phyloP scores from a whole-genome alignment of 2,329 filamentous ascomycete genomes.

The Graphilbum sp. region DNA sequence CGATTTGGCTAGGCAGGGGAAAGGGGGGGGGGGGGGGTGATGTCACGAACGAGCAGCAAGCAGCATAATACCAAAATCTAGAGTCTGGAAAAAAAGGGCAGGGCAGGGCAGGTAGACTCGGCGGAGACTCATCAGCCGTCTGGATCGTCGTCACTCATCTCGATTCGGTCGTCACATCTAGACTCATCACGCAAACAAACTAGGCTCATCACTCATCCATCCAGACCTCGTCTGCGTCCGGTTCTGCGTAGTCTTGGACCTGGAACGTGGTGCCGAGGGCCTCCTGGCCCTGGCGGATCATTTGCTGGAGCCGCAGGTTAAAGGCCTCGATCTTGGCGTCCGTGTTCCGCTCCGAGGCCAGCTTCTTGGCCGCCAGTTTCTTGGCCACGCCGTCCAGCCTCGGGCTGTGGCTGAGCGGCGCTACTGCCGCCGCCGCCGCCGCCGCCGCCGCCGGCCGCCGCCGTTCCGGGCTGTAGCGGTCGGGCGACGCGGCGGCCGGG shows the following conservation, averaged over 20 bases:
- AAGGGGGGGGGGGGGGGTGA: neutral
- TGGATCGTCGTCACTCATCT: no score
- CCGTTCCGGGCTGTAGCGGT: no score
- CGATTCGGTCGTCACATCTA: no score
- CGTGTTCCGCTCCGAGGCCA: conserved; percentile 58
- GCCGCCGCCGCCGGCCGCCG: no score
- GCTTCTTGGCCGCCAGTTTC: conserved; percentile 53
- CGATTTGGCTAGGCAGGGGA: conserved; percentile 4
- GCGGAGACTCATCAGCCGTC: no score
- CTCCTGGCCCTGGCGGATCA: conserved; percentile 80
- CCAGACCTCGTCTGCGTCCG: conserved; percentile 13
- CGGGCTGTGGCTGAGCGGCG: conserved; percentile 24
- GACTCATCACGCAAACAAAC: no score
- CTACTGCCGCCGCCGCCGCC: neutral
- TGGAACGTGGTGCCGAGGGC: conserved; percentile 64
- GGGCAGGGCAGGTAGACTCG: no score
- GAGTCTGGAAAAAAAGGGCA: no score
- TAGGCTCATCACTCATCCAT: conserved; percentile 8
- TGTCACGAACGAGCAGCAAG: no score
- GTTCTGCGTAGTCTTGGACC: conserved; percentile 23
- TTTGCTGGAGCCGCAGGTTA: conserved; percentile 61
- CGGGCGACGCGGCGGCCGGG: no score
- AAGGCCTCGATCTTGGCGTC: conserved; percentile 67
- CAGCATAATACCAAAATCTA: no score
- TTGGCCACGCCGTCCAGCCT: conserved; percentile 50